Evolutionary conservation across 148 eudicot genomes (phyloP).

Genomic region (Drosera capensis): DNA sequence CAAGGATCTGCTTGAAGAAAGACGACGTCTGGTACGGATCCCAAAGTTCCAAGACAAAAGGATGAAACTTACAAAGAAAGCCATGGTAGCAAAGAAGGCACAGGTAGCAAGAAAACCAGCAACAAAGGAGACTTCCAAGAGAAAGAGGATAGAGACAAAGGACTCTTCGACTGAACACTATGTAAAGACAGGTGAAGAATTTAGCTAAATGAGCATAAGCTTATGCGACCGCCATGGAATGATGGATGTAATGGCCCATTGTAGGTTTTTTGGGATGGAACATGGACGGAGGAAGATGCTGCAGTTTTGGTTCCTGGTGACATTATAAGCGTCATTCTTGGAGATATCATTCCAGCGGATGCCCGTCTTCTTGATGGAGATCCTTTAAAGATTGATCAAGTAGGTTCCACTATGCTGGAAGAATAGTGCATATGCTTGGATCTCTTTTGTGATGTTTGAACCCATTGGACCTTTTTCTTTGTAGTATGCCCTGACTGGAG

Average conservation of each 20-base stretch:
- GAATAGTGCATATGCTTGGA: background rate
- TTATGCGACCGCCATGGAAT: too few relatives aligned
- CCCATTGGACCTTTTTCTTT: background rate
- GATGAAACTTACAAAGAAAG: too few relatives aligned
- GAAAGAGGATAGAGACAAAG: too few relatives aligned
- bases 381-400: slow-evolving; percentile 60
- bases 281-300: slow-evolving; percentile 58
- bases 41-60: too few relatives aligned
- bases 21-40: too few relatives aligned
- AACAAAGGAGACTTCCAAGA: too few relatives aligned
- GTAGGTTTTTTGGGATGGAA: slow-evolving; percentile 54
- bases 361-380: slow-evolving; percentile 68
- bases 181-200: background rate
- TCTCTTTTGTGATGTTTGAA: background rate
- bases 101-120: too few relatives aligned
- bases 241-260: background rate
- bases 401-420: background rate
- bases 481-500: slow-evolving; percentile 59
- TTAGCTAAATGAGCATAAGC: too few relatives aligned
- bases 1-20: too few relatives aligned
- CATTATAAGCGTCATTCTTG: slow-evolving; percentile 40
- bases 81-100: too few relatives aligned
- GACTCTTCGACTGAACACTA: too few relatives aligned
- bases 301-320: slow-evolving; percentile 47
- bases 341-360: slow-evolving; percentile 62